These are phyloP conservation scores for Exophiala sideris DNA, from an alignment of 2,329 filamentous ascomycete species.

Conservation along the genomic window DNA sequence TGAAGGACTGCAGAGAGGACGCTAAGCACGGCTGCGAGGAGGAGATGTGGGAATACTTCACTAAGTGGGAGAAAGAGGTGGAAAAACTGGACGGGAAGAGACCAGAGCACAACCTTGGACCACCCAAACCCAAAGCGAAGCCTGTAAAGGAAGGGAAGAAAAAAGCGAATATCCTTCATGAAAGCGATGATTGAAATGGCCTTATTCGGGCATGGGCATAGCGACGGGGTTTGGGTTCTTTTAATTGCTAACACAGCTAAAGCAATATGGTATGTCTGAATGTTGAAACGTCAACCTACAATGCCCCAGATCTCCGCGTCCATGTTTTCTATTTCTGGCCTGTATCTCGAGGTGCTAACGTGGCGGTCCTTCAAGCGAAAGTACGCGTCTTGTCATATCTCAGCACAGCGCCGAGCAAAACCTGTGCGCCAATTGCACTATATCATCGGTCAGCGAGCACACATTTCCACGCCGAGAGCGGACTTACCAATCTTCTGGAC, in stretches of 20 bases:
- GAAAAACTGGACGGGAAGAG: constrained; percentile 19
- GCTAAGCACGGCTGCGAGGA: constrained; percentile 63
- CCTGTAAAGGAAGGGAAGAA: background rate
- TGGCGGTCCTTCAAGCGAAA: constrained; percentile 5
- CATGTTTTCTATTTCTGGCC: background rate
- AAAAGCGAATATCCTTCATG: background rate
- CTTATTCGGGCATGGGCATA: background rate
- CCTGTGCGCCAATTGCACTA: constrained; percentile 32
- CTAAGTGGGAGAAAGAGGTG: constrained; percentile 39
- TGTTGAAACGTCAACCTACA: too few species aligned
- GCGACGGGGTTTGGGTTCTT: background rate
- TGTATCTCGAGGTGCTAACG: background rate
- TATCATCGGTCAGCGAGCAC: constrained; percentile 4
- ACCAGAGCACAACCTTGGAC: constrained; percentile 7
- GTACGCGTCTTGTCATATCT: constrained; percentile 41
- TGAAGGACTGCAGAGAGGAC: constrained; percentile 66
- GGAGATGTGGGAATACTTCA: constrained; percentile 61
- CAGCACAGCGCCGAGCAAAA: constrained; percentile 32
- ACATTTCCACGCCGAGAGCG: too few species aligned
- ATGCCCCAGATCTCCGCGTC: background rate
- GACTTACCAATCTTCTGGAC: constrained; percentile 52
- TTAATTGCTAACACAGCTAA: background rate
- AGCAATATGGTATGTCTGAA: background rate
- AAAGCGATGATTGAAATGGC: background rate
- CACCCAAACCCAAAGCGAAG: constrained; percentile 3